phyloP scores from a whole-genome alignment of 306 rosid genomes.

The Carpinus fangiana region DNA sequence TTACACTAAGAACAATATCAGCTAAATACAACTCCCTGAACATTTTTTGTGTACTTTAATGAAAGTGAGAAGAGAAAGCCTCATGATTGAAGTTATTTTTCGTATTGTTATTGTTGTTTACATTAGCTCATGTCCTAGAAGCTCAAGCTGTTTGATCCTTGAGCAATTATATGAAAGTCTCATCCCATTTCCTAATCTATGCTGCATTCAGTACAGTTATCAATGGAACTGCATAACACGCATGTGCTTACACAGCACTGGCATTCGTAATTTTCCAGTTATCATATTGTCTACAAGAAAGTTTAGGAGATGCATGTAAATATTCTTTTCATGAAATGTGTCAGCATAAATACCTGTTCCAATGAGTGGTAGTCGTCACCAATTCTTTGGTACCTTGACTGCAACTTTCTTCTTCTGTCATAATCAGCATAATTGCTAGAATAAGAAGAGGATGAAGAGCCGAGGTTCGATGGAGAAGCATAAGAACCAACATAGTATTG shows the following conservation, averaged over 20 bases:
- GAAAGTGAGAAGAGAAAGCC: not conserved
- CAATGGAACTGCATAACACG: not conserved
- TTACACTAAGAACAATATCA: not conserved
- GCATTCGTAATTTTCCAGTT: not conserved
- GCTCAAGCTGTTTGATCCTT: not conserved
- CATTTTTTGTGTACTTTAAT: not conserved
- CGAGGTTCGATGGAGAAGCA: not conserved
- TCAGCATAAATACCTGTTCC: slow-evolving; percentile 24
- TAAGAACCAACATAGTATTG: not conserved
- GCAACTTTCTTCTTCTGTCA: not conserved
- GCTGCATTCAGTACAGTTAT: not conserved
- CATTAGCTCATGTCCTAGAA: not conserved
- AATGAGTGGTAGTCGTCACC: slow-evolving; percentile 24
- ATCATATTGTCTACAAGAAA: not conserved
- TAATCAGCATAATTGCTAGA: not conserved
- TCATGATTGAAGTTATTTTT: not conserved
- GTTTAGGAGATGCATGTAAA: not conserved
- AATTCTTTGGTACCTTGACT: slow-evolving; percentile 12
- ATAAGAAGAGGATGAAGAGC: not conserved
- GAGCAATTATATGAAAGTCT: not conserved
- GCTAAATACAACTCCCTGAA: not conserved
- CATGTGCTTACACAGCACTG: not conserved
- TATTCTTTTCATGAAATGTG: not conserved
- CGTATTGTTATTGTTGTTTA: not conserved
- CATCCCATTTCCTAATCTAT: not conserved